Evolutionary conservation across 2,329 filamentous ascomycete genomes (phyloP), one percentile per base, ranked within the genome.

Genomic region (Cercospora zeae-maydis): DNA sequence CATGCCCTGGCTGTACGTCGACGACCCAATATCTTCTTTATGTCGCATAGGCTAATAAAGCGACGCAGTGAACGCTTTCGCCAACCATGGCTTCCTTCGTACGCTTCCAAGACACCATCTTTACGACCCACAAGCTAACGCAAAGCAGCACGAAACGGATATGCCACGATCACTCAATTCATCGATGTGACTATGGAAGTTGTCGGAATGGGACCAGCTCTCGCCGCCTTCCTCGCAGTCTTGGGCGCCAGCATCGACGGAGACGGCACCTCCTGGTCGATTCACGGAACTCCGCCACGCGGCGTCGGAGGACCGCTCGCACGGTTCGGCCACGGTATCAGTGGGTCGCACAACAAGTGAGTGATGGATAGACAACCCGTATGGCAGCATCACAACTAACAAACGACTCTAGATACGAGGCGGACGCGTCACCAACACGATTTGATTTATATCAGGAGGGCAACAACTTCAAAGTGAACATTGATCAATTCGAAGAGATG

Each of bases 161-260:
- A 73, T 24, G 73, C 69, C 3, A 74, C 73, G 21, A 68, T 73
- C 27, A 13, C 57, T 1, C 67, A 75, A 19, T 74, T 71, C 67
- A 68, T 73, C 63, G 66, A 72, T 4, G 66, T 60, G 19, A 74
- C 72, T 1, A 65, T 27, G 8, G 53, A 58, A 14, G 72, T 74
- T 16, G 73, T 75, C 47, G 74, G 74, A n/a, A 77, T 76, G 74
- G 73, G 72, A 24, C 37, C 62, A 7, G 67, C 73, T 14, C 67
- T 76, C 16, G 67, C 70, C 10, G 61, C 66, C n/a, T 68, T 68
- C 53, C 56, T 68, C 13, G 62, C 64, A 31, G 52, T 65, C 33
- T 61, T 66, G 5, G 66, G 66, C 42, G 66, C 59, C 7, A 42
- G 56, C 10, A 63, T 68, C 33, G 64, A 66, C 33, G 66, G 66